Evolutionary conservation across 805 yeast species (phyloP).

Genomic region (Wickerhamomyces strasburgensis): DNA sequence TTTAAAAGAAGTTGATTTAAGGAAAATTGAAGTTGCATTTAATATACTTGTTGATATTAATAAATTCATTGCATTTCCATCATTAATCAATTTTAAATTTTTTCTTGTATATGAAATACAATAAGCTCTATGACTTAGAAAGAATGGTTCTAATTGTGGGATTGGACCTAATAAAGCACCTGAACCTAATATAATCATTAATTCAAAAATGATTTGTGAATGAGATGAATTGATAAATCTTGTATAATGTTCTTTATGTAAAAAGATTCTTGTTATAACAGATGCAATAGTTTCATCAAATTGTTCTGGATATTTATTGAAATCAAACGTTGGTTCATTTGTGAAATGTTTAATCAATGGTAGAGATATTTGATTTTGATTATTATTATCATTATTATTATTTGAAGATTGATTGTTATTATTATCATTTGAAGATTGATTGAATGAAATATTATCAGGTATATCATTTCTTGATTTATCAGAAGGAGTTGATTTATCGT

Average conservation of each 20-base stretch:
- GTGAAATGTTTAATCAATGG: slow-evolving; percentile 13
- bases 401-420: too few species aligned
- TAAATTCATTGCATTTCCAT: slow-evolving; percentile 13
- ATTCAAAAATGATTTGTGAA: slow-evolving; percentile 9
- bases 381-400: not conserved
- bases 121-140: slow-evolving; percentile 14
- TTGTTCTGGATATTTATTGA: slow-evolving; percentile 9
- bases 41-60: slow-evolving; percentile 8
- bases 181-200: slow-evolving; percentile 10
- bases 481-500: too few species aligned
- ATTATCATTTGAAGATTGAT: too few species aligned
- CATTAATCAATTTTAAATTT: slow-evolving; percentile 10
- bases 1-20: slow-evolving; percentile 5
- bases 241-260: slow-evolving; percentile 6
- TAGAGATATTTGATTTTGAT: not conserved
- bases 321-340: slow-evolving; percentile 9
- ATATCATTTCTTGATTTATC: too few species aligned
- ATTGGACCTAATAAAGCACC: slow-evolving; percentile 9
- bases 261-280: slow-evolving; percentile 12
- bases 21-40: slow-evolving; percentile 9
- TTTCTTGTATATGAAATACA: slow-evolving; percentile 9
- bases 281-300: slow-evolving; percentile 17
- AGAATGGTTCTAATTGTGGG: slow-evolving; percentile 6
- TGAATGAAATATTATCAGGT: too few species aligned
- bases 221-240: not conserved